Conservation (phyloP, 1,139 yeast genomes). For the Saccharomyces hybrid region DNA sequence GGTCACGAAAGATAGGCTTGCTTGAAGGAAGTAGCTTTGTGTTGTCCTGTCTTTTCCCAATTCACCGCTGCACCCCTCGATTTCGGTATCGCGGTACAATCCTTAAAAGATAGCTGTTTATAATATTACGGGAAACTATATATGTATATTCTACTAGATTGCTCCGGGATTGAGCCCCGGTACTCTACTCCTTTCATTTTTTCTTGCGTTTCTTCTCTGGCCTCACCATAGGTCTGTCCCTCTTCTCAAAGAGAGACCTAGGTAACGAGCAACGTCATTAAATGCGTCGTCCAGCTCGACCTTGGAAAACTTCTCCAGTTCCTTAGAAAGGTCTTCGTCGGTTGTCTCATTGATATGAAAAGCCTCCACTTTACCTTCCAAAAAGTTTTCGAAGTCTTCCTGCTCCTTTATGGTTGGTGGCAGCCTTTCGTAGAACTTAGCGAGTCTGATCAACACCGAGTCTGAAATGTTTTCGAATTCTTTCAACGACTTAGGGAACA, state of each 20-base stretch:
- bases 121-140: not conserved
- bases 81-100: too few species aligned
- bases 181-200: not conserved
- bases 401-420: slow-evolving; percentile 45
- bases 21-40: too few species aligned
- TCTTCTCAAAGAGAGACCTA: slow-evolving; percentile 55
- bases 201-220: slow-evolving; percentile 33
- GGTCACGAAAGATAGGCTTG: too few species aligned
- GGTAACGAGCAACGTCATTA: slow-evolving; percentile 57
- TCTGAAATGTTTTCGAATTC: slow-evolving; percentile 45
- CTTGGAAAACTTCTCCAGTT: slow-evolving; percentile 35
- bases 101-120: too few species aligned
- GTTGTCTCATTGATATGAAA: slow-evolving; percentile 25
- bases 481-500: slow-evolving; percentile 53
- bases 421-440: slow-evolving; percentile 62
- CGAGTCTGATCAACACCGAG: slow-evolving; percentile 43
- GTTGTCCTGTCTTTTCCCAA: too few species aligned
- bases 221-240: slow-evolving; percentile 42
- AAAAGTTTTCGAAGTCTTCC: slow-evolving; percentile 39
- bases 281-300: slow-evolving; percentile 45
- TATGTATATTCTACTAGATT: not conserved
- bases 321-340: slow-evolving; percentile 24
- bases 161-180: too few species aligned
- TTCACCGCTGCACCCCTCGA: too few species aligned
- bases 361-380: slow-evolving; percentile 39